These are phyloP conservation scores for Saturnispora mendoncae DNA, from an alignment of 805 yeast genomes.

Conservation along the genomic window DNA sequence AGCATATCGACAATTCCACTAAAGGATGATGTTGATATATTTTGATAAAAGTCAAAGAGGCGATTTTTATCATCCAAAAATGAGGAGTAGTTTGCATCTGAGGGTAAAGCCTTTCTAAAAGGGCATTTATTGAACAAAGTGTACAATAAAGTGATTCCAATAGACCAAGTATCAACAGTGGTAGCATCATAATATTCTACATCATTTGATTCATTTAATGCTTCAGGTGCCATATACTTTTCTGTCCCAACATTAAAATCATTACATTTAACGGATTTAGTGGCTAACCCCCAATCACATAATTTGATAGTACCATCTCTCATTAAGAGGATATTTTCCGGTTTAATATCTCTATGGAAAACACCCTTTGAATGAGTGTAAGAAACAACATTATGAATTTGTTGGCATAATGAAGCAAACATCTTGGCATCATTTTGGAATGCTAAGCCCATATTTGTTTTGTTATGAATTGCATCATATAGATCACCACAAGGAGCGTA, in stretches of 20 bases:
- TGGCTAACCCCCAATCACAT: slow-evolving; percentile 70
- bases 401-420: slow-evolving; percentile 32
- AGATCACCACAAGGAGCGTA: slow-evolving; percentile 60
- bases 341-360: slow-evolving; percentile 66
- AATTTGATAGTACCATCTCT: slow-evolving; percentile 45
- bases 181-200: slow-evolving; percentile 32
- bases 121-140: slow-evolving; percentile 46
- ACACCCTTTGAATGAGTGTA: slow-evolving; percentile 51
- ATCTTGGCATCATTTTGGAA: slow-evolving; percentile 21
- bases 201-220: slow-evolving; percentile 14
- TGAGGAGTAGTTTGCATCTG: slow-evolving; percentile 37
- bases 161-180: slow-evolving; percentile 46
- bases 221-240: slow-evolving; percentile 52
- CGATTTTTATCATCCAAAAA: slow-evolving; percentile 35
- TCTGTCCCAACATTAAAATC: slow-evolving; percentile 47
- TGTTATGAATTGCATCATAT: slow-evolving; percentile 43
- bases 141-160: slow-evolving; percentile 43
- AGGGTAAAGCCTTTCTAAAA: slow-evolving; percentile 33
- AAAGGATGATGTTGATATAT: slow-evolving; percentile 36
- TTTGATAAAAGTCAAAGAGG: slow-evolving; percentile 42
- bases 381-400: slow-evolving; percentile 42
- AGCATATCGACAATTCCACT: slow-evolving; percentile 33
- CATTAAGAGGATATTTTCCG: slow-evolving; percentile 57
- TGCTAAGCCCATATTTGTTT: slow-evolving; percentile 21
- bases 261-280: slow-evolving; percentile 25